A percentile compares a stretch with the other conserved stretches of the same genome.
Conservation (phyloP, 345 rosid species). For the Clarkia xantiana region DNA sequence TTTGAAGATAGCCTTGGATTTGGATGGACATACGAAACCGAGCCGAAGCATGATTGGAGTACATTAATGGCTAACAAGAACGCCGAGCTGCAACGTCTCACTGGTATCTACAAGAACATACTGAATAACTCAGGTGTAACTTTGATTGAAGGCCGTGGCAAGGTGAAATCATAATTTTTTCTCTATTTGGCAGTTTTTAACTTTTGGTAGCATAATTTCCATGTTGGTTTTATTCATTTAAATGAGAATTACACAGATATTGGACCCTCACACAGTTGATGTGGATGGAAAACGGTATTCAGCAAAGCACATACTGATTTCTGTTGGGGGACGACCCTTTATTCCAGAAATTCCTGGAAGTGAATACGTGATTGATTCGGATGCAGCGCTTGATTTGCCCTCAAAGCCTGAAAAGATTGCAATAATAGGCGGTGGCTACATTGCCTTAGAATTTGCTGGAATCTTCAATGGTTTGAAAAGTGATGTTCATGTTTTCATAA, state of each 20-base stretch:
- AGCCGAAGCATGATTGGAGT: constrained; percentile 84
- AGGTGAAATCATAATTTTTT: constrained; percentile 24
- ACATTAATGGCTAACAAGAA: constrained; percentile 90
- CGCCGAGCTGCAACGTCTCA: constrained; percentile 79
- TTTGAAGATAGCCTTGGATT: constrained; percentile 85
- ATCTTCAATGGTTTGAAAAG: constrained; percentile 73
- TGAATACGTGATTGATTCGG: constrained; percentile 77
- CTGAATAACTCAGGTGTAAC: constrained; percentile 57
- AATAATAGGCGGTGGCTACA: constrained; percentile 91
- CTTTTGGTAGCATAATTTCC: neutral
- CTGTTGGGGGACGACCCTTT: constrained; percentile 87
- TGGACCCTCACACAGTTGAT: constrained; percentile 76
- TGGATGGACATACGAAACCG: constrained; percentile 74
- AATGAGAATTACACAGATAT: constrained; percentile 29
- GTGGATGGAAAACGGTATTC: constrained; percentile 75
- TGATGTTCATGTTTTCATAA: constrained; percentile 81
- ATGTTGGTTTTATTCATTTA: constrained; percentile 1
- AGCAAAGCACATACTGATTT: constrained; percentile 58
- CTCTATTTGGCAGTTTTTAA: too few relatives aligned
- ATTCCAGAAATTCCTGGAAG: constrained; percentile 84
- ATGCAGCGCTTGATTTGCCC: constrained; percentile 90
- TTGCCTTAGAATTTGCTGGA: constrained; percentile 81
- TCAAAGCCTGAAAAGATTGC: constrained; percentile 72
- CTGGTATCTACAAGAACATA: constrained; percentile 72
- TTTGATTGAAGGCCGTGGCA: constrained; percentile 88